phyloP scores from a whole-genome alignment of 768 basidiomycete genomes.

The Boletus eberwhitei region DNA sequence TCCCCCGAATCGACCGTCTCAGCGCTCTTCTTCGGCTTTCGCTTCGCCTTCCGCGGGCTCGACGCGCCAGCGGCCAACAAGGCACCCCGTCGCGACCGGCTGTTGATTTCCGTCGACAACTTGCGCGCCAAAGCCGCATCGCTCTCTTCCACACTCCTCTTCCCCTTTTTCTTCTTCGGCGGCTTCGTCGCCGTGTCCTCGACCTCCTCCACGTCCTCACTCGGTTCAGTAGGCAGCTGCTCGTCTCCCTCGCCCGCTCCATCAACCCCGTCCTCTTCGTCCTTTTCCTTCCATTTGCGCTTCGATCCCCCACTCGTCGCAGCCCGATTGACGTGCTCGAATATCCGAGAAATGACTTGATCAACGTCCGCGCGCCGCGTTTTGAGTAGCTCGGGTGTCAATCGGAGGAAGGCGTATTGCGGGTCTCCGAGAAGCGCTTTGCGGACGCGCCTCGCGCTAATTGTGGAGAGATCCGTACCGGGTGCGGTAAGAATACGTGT shows the following conservation, averaged over 20 bases:
- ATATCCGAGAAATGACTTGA: conserved; percentile 61
- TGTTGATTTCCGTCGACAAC: conserved; percentile 67
- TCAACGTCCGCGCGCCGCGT: conserved; percentile 69
- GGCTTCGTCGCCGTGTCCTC: conserved; percentile 19
- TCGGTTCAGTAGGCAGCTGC: conserved; percentile 10
- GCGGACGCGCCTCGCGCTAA: conserved; percentile 87
- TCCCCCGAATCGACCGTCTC: conserved; percentile 48
- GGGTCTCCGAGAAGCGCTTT: conserved; percentile 56
- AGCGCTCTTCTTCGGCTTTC: conserved; percentile 51
- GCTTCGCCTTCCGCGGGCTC: conserved; percentile 44
- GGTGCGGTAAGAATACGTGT: conserved; percentile 71
- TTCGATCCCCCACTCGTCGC: conserved; percentile 25
- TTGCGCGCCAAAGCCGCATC: conserved; percentile 72
- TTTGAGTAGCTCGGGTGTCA: conserved; percentile 61
- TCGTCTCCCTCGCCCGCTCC: conserved; percentile 21
- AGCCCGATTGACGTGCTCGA: conserved; percentile 50
- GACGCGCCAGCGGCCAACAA: conserved; percentile 35
- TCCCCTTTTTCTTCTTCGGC: conserved; percentile 44
- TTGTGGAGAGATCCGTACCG: conserved; percentile 70
- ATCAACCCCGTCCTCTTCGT: not conserved
- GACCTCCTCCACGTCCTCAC: conserved; percentile 8
- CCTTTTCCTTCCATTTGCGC: conserved; percentile 29
- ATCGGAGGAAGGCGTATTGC: conserved; percentile 35
- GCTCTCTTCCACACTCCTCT: conserved; percentile 49
- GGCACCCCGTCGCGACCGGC: conserved; percentile 48